Percentiles rank a stretch among this genome's conserved stretches.
These are phyloP conservation scores for Cyberlindnera galapagoensis DNA, from an alignment of 805 yeast species.

Conservation along the genomic window DNA sequence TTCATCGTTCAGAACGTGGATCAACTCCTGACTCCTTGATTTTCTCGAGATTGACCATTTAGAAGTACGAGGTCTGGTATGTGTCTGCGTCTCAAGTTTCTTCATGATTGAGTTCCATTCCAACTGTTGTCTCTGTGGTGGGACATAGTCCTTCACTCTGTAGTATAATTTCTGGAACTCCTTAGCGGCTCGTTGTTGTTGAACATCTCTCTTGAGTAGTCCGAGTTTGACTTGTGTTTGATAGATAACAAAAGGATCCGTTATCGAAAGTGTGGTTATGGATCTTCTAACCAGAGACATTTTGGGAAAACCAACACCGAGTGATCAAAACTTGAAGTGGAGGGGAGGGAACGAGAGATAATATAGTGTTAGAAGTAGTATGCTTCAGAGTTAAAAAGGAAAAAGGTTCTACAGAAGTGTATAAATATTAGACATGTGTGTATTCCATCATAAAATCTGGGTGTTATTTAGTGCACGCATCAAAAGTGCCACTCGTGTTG, in stretches of 20 bases:
- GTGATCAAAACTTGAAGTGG: no score
- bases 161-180: slow-evolving; percentile 56
- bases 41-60: slow-evolving; percentile 7
- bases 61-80: not conserved
- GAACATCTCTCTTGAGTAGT: slow-evolving; percentile 43
- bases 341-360: no score
- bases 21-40: slow-evolving; percentile 29
- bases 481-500: no score
- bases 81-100: slow-evolving; percentile 6
- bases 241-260: slow-evolving; percentile 60
- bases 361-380: no score
- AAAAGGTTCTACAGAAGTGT: no score
- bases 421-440: no score
- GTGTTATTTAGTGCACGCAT: no score
- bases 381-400: no score
- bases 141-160: slow-evolving; percentile 52
- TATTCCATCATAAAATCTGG: no score
- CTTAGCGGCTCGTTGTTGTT: slow-evolving; percentile 56
- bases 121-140: slow-evolving; percentile 23
- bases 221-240: slow-evolving; percentile 47
- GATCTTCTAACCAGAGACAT: no score
- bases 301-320: no score
- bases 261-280: slow-evolving; percentile 31
- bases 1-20: slow-evolving; percentile 50
- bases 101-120: slow-evolving; percentile 5